Base-by-base conservation (phyloP, 306 rosid genomes). In the Trifolium repens region DNA sequence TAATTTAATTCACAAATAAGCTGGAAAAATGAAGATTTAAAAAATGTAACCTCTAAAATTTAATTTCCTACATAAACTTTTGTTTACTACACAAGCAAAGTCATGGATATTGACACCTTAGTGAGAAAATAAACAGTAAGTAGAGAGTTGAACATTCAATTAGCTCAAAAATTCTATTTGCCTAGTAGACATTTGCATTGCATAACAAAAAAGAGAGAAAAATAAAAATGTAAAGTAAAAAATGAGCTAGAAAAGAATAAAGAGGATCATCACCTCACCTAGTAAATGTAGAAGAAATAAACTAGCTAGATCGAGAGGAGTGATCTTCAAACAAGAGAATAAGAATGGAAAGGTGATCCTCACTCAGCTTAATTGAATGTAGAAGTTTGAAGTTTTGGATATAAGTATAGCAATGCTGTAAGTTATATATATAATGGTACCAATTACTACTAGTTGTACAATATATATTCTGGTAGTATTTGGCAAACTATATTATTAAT, bases 271-370 rank as follows among this genome's bases (percentile, higher is more conserved):
- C 34, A 30, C 75, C 80, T 63, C 32, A 57, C 8, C 14, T 24
- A 5, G 5, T 47, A 63, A 73, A 40, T 16, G 59, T 53, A 17
- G 59, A 53, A 53, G 26, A 52, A 54, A 55, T 14, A 57, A 67
- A 24, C 12, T 66, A 22, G 24, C n/a, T n/a, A 30, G 34, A 61
- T n/a, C n/a, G 42, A 39, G 71, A 17, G 73, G 34, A 4, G 32
- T 74, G 83, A 78, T 46, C 46, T 22, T 34, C 2, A 16, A 78
- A 26, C 69, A 14, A 78, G 72, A 46, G 62, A 35, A 71, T 3
- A 52, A 37, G 22, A 50, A 61, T 71, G 67, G 11, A 49, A 26
- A 35, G 57, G 3, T 8, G 14, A 3, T 16, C 24, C 9, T 34
- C 13, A 2, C 30, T 1, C 37, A 11, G 3, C 42, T 14, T 15